Evolutionary conservation across 2,329 filamentous ascomycete species (phyloP), one percentile per base, ranked within the genome.

Genomic region (Aspergillus phoenicis): DNA sequence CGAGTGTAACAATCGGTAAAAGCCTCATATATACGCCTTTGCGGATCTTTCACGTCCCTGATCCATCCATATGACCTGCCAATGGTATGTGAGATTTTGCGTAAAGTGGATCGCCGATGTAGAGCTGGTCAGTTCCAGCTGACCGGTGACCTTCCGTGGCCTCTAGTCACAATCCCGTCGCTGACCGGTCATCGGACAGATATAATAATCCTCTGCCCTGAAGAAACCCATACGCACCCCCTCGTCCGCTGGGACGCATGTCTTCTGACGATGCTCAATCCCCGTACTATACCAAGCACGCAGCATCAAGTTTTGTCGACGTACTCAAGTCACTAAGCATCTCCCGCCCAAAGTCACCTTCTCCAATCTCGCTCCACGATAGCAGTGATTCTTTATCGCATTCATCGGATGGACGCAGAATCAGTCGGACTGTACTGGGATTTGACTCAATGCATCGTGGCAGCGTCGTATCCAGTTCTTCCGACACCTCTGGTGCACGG

Each of bases 241-340:
- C 26, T 51, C 64, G 67, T 69, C 68, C 68, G 51, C 59, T 53
- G 57, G 66, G 68, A 67, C 73, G 76, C 69, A 78, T 80, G 77
- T 75, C 74, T 76, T 71, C 76, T 70, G 77, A 78, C 66, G 75
- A 80, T 77, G 77, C 66, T 73, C 67, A 70, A 70, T 67, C 70
- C 62, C 66, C 70, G 56, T 70, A 73, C 30, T 70, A 74, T 61
- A 68, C 71, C 60, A 77, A 76, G 65, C 63, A 72, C 49, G 71
- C 75, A 58, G 71, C 76, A 58, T 75, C 75, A 30, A 77, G 69
- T 61, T 75, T 79, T 63, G 75, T 75, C 59, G 76, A 78, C 73
- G 77, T 79, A 39, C 77, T 78, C 65, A 78, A 77, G 64, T 77
- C 76, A 43, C 57, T 79, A 78, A 74, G 73, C 60, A 71, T 73